A percentile compares a stretch with the other conserved stretches of the same genome.
Conservation (phyloP, 2,329 filamentous ascomycete species). For the Aspergillus pseudoviridinutans region DNA sequence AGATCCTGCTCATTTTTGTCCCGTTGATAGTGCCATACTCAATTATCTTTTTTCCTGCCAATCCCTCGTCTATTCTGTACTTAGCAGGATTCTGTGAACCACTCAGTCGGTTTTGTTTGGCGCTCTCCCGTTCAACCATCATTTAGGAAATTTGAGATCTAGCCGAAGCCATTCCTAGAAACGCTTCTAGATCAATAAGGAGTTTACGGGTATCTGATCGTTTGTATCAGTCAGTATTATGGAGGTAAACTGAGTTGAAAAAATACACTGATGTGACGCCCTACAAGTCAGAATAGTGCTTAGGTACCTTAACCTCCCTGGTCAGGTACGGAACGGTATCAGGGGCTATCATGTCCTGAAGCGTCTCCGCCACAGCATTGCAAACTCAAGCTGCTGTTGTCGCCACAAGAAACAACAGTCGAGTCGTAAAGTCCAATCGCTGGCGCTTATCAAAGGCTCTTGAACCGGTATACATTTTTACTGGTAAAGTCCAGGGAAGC, state of each 20-base stretch:
- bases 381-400: background rate
- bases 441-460: background rate
- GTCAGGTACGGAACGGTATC: background rate
- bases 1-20: background rate
- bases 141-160: background rate
- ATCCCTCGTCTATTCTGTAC: background rate
- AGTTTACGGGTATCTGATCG: background rate
- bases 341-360: background rate
- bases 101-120: background rate
- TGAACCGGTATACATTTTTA: background rate
- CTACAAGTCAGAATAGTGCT: background rate
- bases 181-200: background rate
- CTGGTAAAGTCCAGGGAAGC: background rate
- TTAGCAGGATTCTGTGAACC: background rate
- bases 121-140: background rate
- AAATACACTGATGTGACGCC: background rate
- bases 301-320: background rate
- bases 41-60: background rate
- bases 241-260: background rate
- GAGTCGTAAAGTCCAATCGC: background rate
- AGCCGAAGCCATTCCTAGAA: background rate
- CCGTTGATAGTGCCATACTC: background rate
- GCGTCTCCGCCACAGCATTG: background rate
- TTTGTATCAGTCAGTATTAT: background rate
- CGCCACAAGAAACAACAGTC: background rate